Conservation (phyloP, 768 basidiomycete genomes). For the Termitomyces sp. region DNA sequence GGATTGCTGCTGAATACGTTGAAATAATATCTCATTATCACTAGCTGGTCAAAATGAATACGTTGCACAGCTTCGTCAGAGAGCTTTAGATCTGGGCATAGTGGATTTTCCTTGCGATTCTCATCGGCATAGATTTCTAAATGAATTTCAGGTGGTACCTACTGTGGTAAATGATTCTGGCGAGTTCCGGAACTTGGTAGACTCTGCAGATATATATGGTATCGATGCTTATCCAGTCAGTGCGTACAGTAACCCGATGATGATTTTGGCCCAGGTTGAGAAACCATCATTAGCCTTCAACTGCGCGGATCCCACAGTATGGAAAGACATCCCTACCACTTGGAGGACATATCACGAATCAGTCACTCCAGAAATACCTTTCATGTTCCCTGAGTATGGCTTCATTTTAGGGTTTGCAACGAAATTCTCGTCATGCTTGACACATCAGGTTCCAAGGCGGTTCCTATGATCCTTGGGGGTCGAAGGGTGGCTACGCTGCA, state of each 20-base stretch:
- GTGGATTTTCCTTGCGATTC: background rate
- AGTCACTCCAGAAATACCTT: slow-evolving; percentile 12
- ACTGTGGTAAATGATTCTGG: slow-evolving; percentile 15
- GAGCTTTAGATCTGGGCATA: slow-evolving; percentile 10
- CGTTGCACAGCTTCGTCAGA: slow-evolving; percentile 11
- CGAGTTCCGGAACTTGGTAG: slow-evolving; percentile 10
- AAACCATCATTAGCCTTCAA: slow-evolving; percentile 5
- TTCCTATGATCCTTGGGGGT: slow-evolving; percentile 12
- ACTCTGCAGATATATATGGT: slow-evolving; percentile 13
- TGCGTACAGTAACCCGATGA: background rate
- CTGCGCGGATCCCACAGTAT: slow-evolving; percentile 10
- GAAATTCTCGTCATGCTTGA: background rate
- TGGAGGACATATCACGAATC: slow-evolving; percentile 16
- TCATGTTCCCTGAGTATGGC: slow-evolving; percentile 15
- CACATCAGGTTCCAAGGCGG: slow-evolving; percentile 12
- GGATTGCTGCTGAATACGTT: background rate
- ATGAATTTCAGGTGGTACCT: slow-evolving; percentile 9
- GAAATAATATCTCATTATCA: background rate
- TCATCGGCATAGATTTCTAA: background rate
- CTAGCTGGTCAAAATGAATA: slow-evolving; percentile 16
- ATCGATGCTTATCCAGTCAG: slow-evolving; percentile 16
- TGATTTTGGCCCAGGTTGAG: background rate
- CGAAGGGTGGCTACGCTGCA: slow-evolving; percentile 7
- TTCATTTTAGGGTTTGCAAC: background rate
- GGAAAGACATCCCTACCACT: slow-evolving; percentile 14